These are phyloP conservation scores for Exophiala bonariae DNA, from an alignment of 2,329 filamentous ascomycete genomes.

Conservation along the genomic window DNA sequence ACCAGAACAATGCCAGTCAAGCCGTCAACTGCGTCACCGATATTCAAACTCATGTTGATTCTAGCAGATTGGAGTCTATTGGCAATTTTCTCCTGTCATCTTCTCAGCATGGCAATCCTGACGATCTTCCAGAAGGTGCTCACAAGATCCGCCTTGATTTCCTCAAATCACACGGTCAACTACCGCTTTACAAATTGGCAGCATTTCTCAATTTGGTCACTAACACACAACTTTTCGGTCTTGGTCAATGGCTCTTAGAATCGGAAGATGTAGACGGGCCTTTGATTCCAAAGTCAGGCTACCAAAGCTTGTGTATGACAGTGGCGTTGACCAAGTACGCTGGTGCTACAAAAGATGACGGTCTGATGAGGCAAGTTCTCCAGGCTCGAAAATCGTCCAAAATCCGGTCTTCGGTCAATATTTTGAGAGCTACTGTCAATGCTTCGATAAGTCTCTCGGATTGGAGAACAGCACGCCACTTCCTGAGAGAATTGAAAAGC, in stretches of 20 bases:
- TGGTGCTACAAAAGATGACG: conserved; percentile 46
- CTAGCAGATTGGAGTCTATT: conserved; percentile 35
- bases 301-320: conserved; percentile 48
- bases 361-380: conserved; percentile 16
- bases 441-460: conserved; percentile 16
- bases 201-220: conserved; percentile 53
- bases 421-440: conserved; percentile 21
- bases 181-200: conserved; percentile 39
- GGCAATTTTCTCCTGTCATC: conserved; percentile 12
- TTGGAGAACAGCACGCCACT: conserved; percentile 13
- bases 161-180: conserved; percentile 26
- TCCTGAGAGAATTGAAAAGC: conserved; percentile 14
- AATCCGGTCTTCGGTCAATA: too few relatives aligned
- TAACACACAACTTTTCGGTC: conserved; percentile 45
- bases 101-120: conserved; percentile 14
- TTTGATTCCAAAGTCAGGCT: conserved; percentile 47
- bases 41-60: conserved; percentile 42
- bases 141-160: conserved; percentile 16
- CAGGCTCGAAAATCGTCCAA: neutral
- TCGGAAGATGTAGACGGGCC: conserved; percentile 55
- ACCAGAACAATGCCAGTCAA: conserved; percentile 17
- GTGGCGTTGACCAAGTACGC: conserved; percentile 58
- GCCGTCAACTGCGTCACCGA: conserved; percentile 23
- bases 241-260: conserved; percentile 56
- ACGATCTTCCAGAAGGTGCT: conserved; percentile 4